These are phyloP conservation scores for Magnusiomyces magnusii DNA, from an alignment of 1,139 yeast species.

Conservation along the genomic window DNA sequence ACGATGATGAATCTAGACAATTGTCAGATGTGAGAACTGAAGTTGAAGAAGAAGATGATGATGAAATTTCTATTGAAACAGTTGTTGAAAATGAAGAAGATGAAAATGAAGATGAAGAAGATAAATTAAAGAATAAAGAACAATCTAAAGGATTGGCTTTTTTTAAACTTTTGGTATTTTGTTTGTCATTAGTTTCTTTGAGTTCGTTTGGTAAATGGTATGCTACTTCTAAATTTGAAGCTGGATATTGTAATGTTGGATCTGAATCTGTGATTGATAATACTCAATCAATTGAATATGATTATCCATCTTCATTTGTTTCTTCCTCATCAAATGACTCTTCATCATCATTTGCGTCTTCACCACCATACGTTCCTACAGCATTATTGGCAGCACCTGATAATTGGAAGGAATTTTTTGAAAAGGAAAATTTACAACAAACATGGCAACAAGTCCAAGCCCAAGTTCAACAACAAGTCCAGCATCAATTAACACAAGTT, in stretches of 20 bases:
- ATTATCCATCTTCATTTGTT: too few relatives aligned
- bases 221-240: constrained; percentile 26
- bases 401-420: constrained; percentile 11
- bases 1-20: too few relatives aligned
- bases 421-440: constrained; percentile 16
- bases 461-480: constrained; percentile 21
- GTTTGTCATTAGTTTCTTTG: constrained; percentile 16
- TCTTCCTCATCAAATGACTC: too few relatives aligned
- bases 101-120: constrained; percentile 10
- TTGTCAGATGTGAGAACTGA: too few relatives aligned
- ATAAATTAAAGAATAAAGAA: not conserved
- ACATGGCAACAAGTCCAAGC: not conserved
- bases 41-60: constrained; percentile 8
- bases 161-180: constrained; percentile 9
- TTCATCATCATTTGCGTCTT: too few relatives aligned
- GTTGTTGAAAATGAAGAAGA: constrained; percentile 7
- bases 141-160: constrained; percentile 1
- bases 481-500: not conserved
- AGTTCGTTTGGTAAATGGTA: constrained; percentile 28
- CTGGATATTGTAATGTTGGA: constrained; percentile 35
- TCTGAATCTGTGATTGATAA: constrained; percentile 18
- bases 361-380: too few relatives aligned
- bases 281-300: too few relatives aligned
- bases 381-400: constrained; percentile 7
- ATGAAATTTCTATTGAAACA: not conserved